Evolutionary conservation across 2,329 filamentous ascomycete genomes (phyloP), one percentile per base, ranked within the genome.

Genomic region (Trichoderma lentiforme): DNA sequence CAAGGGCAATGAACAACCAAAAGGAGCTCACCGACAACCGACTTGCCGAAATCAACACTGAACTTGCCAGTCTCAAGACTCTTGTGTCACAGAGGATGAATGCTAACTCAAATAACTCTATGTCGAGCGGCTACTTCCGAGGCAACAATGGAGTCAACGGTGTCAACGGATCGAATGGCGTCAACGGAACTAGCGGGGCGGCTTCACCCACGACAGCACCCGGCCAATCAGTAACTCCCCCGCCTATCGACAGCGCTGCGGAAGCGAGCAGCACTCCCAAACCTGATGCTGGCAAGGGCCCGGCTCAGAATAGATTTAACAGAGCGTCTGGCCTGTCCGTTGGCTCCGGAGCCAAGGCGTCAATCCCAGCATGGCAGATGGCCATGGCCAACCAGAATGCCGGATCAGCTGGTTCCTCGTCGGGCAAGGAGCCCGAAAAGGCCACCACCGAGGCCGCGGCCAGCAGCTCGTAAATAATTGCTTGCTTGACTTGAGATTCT

Each of bases 61-160:
- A 99, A 82, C 86, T 99, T 77, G 94, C 93, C 85, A 98, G 95
- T 80, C 84, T 99, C 77, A 98, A 98, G 87, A 93, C 93, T 3
- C 86, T 99, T 68, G 89, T 99, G 77, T 84, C 86, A 57, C 89
- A 91, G 80, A 83, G 90, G 73, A 87, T 91, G 86, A 85, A 82
- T 69, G 77, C 83, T 12, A 73, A 73, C 70, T 73, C 78, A 26
- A 63, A 77, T 6, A 72, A 80, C 8, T 67, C 79, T 34, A 67
- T 76, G 9, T 68, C 69, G 39, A 64, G 62, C 62, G 75, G 72
- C 73, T 77, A 75, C 65, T 67, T 77, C 64, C 78, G 79, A 21
- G 75, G 76, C n/a, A 36, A 74, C 24, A 75, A 74, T 61, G 74
- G 73, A 12, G 34, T 60, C 36, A 69, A 70, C 26, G 62, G 39